A percentile compares a stretch with the other conserved stretches of the same genome.
Evolutionary conservation across 257 asterid genomes (phyloP).

Genomic region (Solanum piurae): DNA sequence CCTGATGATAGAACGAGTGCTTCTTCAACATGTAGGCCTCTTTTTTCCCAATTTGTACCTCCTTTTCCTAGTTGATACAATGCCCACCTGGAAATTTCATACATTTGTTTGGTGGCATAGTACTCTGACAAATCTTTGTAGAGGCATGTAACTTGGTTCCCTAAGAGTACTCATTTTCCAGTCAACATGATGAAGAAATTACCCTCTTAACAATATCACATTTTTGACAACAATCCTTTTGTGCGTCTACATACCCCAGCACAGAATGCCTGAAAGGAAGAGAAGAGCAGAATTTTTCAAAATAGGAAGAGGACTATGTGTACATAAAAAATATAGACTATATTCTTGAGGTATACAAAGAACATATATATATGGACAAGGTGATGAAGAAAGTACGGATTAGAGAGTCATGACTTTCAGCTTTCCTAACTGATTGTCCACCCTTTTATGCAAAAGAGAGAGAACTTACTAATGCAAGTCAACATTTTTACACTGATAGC

Average conservation of each 20-base stretch:
- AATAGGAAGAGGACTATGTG: background rate
- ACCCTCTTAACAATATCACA: slow-evolving; percentile 10
- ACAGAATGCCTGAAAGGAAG: slow-evolving; percentile 41
- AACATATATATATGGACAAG: background rate
- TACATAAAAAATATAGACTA: background rate
- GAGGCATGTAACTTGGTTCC: background rate
- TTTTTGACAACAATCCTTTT: slow-evolving; percentile 23
- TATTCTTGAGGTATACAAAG: background rate
- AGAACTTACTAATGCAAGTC: slow-evolving; percentile 43
- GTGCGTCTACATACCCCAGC: background rate
- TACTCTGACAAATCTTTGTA: background rate
- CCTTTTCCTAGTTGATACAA: background rate
- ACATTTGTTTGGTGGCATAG: background rate
- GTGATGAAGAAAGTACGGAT: background rate
- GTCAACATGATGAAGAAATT: slow-evolving; percentile 3
- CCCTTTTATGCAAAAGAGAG: background rate
- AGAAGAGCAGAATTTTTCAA: background rate
- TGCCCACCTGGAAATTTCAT: background rate
- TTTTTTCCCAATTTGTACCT: background rate
- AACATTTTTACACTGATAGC: slow-evolving; percentile 31
- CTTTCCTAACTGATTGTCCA: background rate
- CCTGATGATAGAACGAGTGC: too few relatives aligned
- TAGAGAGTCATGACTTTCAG: background rate
- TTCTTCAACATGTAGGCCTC: background rate
- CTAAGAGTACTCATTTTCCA: background rate